phyloP scores from a whole-genome alignment of 2,329 filamentous ascomycete genomes.

The Penicillium brevicompactum region DNA sequence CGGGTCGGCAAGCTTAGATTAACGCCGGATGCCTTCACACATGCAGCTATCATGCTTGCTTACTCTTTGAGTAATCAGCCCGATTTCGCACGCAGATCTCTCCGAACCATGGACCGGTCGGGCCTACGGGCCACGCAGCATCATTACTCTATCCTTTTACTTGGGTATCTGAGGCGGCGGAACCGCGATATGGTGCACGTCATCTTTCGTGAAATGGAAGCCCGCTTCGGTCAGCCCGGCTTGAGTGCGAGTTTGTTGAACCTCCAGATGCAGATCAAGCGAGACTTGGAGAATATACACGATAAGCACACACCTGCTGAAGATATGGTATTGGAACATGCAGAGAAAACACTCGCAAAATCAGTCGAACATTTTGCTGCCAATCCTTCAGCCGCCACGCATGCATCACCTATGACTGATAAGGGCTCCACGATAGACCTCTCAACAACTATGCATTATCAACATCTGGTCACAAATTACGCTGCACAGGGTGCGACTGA shows the following conservation, averaged over 20 bases:
- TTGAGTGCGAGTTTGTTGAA: conserved; percentile 39
- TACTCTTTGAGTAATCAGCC: conserved; percentile 57
- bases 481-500: conserved; percentile 48
- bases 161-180: conserved; percentile 53
- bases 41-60: conserved; percentile 62
- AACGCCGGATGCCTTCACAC: conserved; percentile 59
- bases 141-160: conserved; percentile 51
- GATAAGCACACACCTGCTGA: conserved; percentile 14
- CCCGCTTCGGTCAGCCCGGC: conserved; percentile 37
- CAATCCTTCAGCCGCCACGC: conserved; percentile 47
- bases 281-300: conserved; percentile 32
- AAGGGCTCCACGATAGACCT: conserved; percentile 42
- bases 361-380: conserved; percentile 41
- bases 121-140: conserved; percentile 44
- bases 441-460: conserved; percentile 55
- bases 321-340: conserved; percentile 30
- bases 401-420: conserved; percentile 38
- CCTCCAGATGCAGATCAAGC: conserved; percentile 37
- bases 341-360: conserved; percentile 41
- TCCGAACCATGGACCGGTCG: conserved; percentile 41
- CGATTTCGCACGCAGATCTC: conserved; percentile 57
- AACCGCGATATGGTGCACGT: conserved; percentile 52
- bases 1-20: conserved; percentile 58
- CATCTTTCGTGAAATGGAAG: conserved; percentile 49
- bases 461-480: conserved; percentile 60